Evolutionary conservation across 139 green algal genomes (phyloP), one percentile per base, ranked within the genome.

Genomic region (Yamagishiella unicocca): DNA sequence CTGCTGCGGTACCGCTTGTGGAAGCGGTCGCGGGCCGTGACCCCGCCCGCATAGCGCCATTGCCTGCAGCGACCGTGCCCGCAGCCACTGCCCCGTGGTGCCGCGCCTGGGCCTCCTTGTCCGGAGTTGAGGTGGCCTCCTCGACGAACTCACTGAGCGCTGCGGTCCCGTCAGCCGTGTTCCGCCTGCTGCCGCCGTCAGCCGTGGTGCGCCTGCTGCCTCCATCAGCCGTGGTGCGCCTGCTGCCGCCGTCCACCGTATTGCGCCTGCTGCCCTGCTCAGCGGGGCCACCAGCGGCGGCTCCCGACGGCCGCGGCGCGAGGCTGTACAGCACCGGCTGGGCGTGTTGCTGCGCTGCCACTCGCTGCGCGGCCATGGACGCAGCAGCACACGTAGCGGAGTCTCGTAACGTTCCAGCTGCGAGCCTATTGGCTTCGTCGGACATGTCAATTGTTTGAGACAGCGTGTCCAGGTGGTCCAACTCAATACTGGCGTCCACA

Each of bases 301-400:
- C n/a, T n/a, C n/a, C n/a, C n/a, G n/a, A n/a, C n/a, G 66, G 7
- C 31, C 45, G 43, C 33, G 66, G 66, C 37, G 37, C 35, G 19
- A 73, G 24, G 64, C 62, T 78, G 66, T 86, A 86, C 0, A 86
- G 80, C 62, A 77, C 80, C 17, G 80, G 62, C 64, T 72, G 55
- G 19, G 29, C 5, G 7, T 70, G 37, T 10, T 58, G 35, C 43
- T 53, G 55, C 2, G 43, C 43, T 0, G 43, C 43, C 8, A 31
- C 43, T 4, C 27, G 37, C 80, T 77, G 61, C 21, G 17, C 42
- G 4, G 78, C 78, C 38, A 84, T 74, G 10, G 72, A 42, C 4
- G 61, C 42, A 29, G 61, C 79, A 2, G 70, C 37, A 74, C 62
- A 71, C n/a, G 37, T 42, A 27, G 35, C 31, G 8, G 75, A 85